A percentile compares a stretch with the other conserved stretches of the same genome.
Conservation (phyloP, 371 early-diverging fungal species). For the Mortierella sp. region DNA sequence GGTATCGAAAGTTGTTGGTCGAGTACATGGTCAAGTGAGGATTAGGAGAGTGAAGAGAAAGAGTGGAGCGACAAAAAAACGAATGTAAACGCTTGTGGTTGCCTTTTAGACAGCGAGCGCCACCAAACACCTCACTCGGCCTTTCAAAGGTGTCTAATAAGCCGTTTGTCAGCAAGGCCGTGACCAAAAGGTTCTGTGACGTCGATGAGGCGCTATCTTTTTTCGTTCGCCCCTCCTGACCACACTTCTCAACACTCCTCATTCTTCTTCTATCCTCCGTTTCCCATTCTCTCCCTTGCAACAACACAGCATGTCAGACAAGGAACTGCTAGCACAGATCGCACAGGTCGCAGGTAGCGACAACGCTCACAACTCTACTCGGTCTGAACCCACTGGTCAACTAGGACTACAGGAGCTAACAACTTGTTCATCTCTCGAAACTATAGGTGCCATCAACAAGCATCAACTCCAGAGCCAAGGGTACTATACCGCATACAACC, state of each 20-base stretch:
- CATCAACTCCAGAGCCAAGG: conserved; percentile 16
- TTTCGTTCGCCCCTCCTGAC: not conserved
- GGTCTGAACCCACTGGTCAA: not conserved
- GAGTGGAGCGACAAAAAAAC: not conserved
- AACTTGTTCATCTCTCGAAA: not conserved
- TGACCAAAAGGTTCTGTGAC: not conserved
- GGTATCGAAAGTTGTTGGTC: conserved; percentile 46
- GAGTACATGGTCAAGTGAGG: conserved; percentile 18
- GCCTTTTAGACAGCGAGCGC: not conserved
- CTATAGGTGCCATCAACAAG: conserved; percentile 52
- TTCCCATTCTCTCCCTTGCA: not conserved
- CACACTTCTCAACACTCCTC: not conserved
- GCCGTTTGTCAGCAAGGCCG: not conserved
- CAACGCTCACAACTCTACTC: not conserved
- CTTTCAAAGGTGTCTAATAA: not conserved
- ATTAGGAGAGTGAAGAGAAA: not conserved
- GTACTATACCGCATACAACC: not conserved
- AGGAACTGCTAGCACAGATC: conserved; percentile 55
- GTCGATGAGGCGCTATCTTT: not conserved
- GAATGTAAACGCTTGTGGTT: not conserved
- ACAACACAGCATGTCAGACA: conserved; percentile 39
- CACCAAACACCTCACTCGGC: conserved; percentile 3
- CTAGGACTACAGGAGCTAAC: not conserved
- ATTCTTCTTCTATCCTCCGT: not conserved
- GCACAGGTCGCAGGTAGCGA: conserved; percentile 50